Percentiles rank a stretch among this genome's conserved stretches.
phyloP scores from a whole-genome alignment of 2,329 filamentous ascomycete species.

The Aureobasidium sp. region DNA sequence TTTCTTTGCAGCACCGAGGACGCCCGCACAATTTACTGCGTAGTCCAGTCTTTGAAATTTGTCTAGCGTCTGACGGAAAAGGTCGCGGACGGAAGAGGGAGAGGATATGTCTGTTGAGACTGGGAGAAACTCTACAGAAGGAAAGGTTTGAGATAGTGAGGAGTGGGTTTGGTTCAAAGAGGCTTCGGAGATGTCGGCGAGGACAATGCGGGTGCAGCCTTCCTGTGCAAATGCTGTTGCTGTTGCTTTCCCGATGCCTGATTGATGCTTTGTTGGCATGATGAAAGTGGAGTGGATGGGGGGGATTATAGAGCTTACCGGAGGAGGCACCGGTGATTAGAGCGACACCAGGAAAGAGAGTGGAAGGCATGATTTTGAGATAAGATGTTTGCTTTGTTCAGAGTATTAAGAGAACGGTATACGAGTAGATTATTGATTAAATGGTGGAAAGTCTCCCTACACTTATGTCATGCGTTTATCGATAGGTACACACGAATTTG shows the following conservation, averaged over 20 bases:
- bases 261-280: neutral
- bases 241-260: conserved; percentile 37
- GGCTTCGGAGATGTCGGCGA: conserved; percentile 31
- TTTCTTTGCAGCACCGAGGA: conserved; percentile 29
- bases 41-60: conserved; percentile 38
- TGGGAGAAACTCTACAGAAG: conserved; percentile 20
- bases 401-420: too few species aligned
- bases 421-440: too few species aligned
- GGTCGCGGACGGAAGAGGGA: conserved; percentile 26
- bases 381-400: too few species aligned
- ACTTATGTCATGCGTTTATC: neutral
- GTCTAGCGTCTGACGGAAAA: conserved; percentile 26
- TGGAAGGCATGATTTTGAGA: too few species aligned
- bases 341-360: conserved; percentile 26
- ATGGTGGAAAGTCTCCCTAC: too few species aligned
- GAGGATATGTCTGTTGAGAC: conserved; percentile 29
- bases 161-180: conserved; percentile 28
- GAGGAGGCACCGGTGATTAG: conserved; percentile 28
- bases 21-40: conserved; percentile 39
- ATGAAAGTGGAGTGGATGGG: too few species aligned
- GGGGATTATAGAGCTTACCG: too few species aligned
- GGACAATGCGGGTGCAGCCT: conserved; percentile 35
- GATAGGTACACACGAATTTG: neutral
- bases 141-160: conserved; percentile 21
- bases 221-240: conserved; percentile 38